A percentile compares a stretch with the other conserved stretches of the same genome.
phyloP scores from a whole-genome alignment of 139 green algal genomes.

The Coelastrella sp. region DNA sequence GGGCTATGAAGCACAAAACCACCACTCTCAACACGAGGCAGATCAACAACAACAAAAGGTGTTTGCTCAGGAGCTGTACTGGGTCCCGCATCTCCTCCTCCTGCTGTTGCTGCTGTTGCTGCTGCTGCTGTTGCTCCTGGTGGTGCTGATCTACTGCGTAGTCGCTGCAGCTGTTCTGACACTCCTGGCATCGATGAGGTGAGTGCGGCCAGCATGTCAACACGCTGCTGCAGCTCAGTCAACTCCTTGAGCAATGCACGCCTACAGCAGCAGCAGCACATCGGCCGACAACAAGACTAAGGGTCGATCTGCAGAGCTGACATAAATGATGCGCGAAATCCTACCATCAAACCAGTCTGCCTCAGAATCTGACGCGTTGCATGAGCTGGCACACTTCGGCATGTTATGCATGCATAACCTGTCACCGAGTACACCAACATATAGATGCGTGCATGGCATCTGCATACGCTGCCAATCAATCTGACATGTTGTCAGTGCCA shows the following conservation, averaged over 20 bases:
- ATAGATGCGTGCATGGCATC: not conserved
- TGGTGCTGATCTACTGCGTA: not conserved
- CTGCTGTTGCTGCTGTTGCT: constrained; percentile 21
- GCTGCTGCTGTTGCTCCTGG: not conserved
- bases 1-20: constrained; percentile 3
- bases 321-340: no score
- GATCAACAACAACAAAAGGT: constrained; percentile 34
- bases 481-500: not conserved
- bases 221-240: constrained; percentile 8
- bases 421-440: not conserved
- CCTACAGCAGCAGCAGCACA: not conserved
- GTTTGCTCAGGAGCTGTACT: not conserved
- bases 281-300: not conserved
- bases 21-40: constrained; percentile 28
- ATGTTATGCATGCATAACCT: no score
- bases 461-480: not conserved
- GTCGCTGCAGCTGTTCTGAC: not conserved
- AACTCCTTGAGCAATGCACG: constrained; percentile 28
- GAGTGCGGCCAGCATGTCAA: constrained; percentile 20
- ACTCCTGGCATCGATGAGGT: constrained; percentile 5
- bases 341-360: no score
- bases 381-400: no score
- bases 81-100: not conserved
- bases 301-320: no score
- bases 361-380: no score